Evolutionary conservation across 2,329 filamentous ascomycete species (phyloP), one percentile per base, ranked within the genome.

Genomic region (Ascochyta koolunga): DNA sequence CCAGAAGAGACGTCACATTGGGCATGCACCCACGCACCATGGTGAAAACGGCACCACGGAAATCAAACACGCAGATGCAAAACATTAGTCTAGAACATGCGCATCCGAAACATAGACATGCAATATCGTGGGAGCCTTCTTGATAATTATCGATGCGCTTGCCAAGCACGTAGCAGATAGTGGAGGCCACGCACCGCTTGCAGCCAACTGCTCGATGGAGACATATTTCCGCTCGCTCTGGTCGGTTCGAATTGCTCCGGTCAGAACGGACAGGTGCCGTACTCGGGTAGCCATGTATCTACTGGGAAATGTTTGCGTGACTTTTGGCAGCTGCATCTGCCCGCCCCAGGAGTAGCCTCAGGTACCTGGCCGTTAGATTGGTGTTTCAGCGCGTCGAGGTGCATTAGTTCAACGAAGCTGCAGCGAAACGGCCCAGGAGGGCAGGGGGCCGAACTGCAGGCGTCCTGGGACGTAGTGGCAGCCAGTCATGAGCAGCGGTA

Each of bases 391-490:
- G 39, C 33, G 39, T 27, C 10, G 21, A 48, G 18, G 40, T 45
- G 51, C 51, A 54, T 45, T 54, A 50, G 51, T 16, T 10, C 45
- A 50, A 44, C 51, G 51, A 44, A 40, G 27, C 35, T 54, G 51
- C 51, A 54, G 44, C 38, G 18, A 29, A 48, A 35, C 13, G 44
- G 44, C 39, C 48, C 36, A 18, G 18, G 22, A 24, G 22, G 32
- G 40, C 32, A 38, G 25, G 42, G 43, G 19, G 24, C 32, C 13
- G 24, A 5, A 33, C 45, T 50, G 51, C 51, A 36, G 45, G 31
- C 45, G 29, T 54, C 51, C 51, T 50, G 51, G 46, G 36, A 40
- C 45, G 51, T 41, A 50, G 35, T 31, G 3, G 51, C 36, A 11
- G 48, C 33, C 49, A 49, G 45, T 54, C 31, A 36, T 35, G 37